A percentile compares a stretch with the other conserved stretches of the same genome.
Evolutionary conservation across 352 stramenopile species (phyloP).

Genomic region (Globisporangium irregulare): DNA sequence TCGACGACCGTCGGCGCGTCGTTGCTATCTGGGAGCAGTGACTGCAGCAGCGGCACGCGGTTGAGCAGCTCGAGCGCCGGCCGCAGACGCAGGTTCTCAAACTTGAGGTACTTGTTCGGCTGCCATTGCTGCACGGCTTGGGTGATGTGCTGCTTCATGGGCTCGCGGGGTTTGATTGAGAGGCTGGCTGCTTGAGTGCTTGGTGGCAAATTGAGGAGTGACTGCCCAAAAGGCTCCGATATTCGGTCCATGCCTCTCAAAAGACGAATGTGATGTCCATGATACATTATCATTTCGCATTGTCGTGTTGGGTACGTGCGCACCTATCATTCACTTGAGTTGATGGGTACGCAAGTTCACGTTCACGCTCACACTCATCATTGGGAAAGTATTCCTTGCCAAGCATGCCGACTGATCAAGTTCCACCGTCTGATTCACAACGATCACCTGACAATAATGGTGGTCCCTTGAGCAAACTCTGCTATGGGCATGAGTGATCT

Average conservation of each 20-base stretch:
- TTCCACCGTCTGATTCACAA: not conserved
- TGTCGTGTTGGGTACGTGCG: too few species aligned
- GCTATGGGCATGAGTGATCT: not conserved
- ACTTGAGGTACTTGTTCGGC: constrained; percentile 60
- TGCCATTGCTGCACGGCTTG: constrained; percentile 48
- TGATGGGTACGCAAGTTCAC: not conserved
- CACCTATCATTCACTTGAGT: not conserved
- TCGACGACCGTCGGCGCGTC: constrained; percentile 45
- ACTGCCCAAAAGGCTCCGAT: too few species aligned
- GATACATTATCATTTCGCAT: too few species aligned
- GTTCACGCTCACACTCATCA: not conserved
- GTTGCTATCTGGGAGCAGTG: not conserved
- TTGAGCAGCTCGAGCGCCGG: constrained; percentile 61
- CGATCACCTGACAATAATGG: not conserved
- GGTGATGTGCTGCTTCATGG: constrained; percentile 16
- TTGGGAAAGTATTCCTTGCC: not conserved
- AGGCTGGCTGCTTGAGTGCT: not conserved
- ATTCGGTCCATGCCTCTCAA: too few species aligned
- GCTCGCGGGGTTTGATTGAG: not conserved
- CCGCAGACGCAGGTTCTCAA: constrained; percentile 53
- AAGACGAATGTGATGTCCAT: too few species aligned
- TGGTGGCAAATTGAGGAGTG: not conserved
- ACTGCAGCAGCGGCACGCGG: constrained; percentile 29
- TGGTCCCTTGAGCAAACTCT: not conserved
- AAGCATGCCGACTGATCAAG: not conserved